These are phyloP conservation scores for Lentinula edodes DNA, from an alignment of 768 basidiomycete species.

Conservation along the genomic window DNA sequence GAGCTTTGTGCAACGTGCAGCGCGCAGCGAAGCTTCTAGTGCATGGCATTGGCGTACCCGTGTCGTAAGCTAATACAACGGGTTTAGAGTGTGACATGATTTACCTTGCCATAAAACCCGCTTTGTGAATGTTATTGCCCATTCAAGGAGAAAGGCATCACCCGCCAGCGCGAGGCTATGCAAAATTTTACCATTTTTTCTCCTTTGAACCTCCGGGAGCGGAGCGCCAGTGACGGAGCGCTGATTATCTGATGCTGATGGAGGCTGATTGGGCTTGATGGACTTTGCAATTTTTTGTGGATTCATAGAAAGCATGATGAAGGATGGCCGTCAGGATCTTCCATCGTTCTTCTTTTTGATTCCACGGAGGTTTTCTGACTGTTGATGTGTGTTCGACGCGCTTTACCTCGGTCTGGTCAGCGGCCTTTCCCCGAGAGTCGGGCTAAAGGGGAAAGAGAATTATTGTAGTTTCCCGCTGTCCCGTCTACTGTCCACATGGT, in stretches of 20 bases:
- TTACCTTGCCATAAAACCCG: constrained; percentile 3
- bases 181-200: neutral
- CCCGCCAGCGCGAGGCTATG: neutral
- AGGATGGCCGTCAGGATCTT: neutral
- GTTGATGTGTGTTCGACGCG: neutral
- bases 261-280: neutral
- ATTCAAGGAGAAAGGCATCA: neutral
- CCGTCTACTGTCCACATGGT: neutral
- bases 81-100: neutral
- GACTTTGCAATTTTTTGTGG: neutral
- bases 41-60: neutral
- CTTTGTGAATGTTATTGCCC: constrained; percentile 1
- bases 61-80: constrained; percentile 4
- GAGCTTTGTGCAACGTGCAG: constrained; percentile 5
- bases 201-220: neutral
- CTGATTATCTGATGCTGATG: constrained; percentile 6
- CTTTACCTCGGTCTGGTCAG: neutral
- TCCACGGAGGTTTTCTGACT: neutral
- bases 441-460: neutral
- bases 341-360: neutral
- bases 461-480: neutral
- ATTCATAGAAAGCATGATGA: no score
- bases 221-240: constrained; percentile 6
- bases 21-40: constrained; percentile 4
- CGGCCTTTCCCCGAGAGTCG: neutral